phyloP scores from a whole-genome alignment of 2,329 filamentous ascomycete species.

The Pseudogymnoascus sp. region DNA sequence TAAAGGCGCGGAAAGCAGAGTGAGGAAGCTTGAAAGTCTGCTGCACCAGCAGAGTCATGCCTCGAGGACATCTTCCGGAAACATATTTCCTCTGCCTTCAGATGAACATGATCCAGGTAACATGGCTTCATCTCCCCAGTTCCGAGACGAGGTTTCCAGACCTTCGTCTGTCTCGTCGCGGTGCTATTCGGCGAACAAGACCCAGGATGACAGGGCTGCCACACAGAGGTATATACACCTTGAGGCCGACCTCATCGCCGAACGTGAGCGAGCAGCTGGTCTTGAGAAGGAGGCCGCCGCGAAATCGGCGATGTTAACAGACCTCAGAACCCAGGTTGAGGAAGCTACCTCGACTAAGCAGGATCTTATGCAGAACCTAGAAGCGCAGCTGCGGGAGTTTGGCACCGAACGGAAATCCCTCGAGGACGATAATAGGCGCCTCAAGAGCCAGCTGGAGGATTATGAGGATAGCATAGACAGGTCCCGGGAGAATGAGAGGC shows the following conservation, averaged over 20 bases:
- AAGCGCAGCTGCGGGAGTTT: conserved; percentile 84
- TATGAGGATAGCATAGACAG: conserved; percentile 87
- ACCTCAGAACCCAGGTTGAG: conserved; percentile 61
- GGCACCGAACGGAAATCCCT: conserved; percentile 74
- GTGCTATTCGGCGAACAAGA: conserved; percentile 51
- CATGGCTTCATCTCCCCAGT: conserved; percentile 20
- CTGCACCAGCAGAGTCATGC: conserved; percentile 71
- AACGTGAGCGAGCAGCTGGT: conserved; percentile 57
- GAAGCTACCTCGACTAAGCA: conserved; percentile 88
- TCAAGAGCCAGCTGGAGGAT: conserved; percentile 74
- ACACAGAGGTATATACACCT: conserved; percentile 55
- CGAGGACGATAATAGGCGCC: conserved; percentile 67
- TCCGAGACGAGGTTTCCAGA: conserved; percentile 39
- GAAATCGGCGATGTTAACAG: conserved; percentile 47
- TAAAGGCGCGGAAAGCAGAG: conserved; percentile 78
- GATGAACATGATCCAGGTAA: conserved; percentile 39
- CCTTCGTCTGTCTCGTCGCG: conserved; percentile 53
- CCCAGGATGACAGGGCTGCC: conserved; percentile 50
- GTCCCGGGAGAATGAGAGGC: conserved; percentile 73
- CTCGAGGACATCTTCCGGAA: conserved; percentile 43
- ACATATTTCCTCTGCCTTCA: conserved; percentile 42
- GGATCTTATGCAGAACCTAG: conserved; percentile 89
- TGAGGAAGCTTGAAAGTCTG: conserved; percentile 84
- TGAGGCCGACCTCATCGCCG: conserved; percentile 67
- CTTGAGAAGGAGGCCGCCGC: conserved; percentile 62